Base-by-base conservation (phyloP, 208 protist species). In the Leishmania amazonensis region DNA sequence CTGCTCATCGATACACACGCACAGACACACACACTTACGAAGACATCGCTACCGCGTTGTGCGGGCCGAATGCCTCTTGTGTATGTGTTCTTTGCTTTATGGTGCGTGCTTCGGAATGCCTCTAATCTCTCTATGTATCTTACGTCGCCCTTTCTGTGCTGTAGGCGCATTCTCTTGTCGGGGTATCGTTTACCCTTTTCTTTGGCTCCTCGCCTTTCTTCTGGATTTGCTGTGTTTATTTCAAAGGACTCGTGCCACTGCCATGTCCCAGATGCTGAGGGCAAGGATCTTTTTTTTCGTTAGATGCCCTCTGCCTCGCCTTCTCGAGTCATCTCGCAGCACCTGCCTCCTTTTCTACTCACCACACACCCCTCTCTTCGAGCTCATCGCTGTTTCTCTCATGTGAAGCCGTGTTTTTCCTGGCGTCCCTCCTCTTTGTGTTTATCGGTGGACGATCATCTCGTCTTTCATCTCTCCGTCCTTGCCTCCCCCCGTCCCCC, bases 131-230 rank as follows among this genome's bases (percentile, higher is more conserved):
- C 0, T 49, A 11, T 11, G 8, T 49, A 13, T 49, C 9, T 13
- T 49, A 11, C 0, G 45, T 49, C 8, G 62, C n/a, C 28, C 60
- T 75, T 49, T 53, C 79, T 42, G 76, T 76, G 31, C 31, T 80
- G 74, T n/a, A 8, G 21, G 54, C 24, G 15, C 54, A n/a, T 58
- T 58, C 7, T 58, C 71, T 67, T 47, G 9, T 8, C 45, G 45
- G 45, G 9, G 17, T 71, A 72, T 38, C 19, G 31, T 24, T 67
- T 81, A 35, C 35, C 45, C 65, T 77, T 79, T 83, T 45, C 75
- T 81, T 64, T 82, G 72, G 45, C 45, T 8, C 1, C 45, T 49
- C 45, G 45, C 9, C 1, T 49, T 8, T 49, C 45, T 49, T 49
- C 9, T 49, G 45, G 11, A 49, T 49, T 49, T 13, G 45, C 8